Percentiles rank a stretch among this genome's conserved stretches.
These are phyloP conservation scores for Glomus cerebriforme DNA, from an alignment of 192 early-diverging fungal species.

Conservation along the genomic window DNA sequence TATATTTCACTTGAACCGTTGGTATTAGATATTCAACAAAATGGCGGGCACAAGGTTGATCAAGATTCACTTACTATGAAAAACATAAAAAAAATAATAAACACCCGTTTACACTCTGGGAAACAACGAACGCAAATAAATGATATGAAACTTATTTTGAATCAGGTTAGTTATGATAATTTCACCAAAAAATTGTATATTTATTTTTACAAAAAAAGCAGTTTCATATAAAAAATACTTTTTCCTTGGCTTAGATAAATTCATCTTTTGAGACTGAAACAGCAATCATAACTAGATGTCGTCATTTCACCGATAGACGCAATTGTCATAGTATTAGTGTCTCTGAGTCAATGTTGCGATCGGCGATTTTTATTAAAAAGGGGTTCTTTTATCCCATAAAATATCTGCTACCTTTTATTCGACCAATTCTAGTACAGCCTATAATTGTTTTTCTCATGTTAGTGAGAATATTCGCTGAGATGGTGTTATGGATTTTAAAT, in stretches of 20 bases:
- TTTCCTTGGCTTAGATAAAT: conserved; percentile 57
- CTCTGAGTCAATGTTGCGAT: conserved; percentile 42
- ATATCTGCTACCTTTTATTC: conserved; percentile 40
- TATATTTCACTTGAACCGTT: conserved; percentile 70
- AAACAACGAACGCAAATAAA: conserved; percentile 34
- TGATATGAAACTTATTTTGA: conserved; percentile 50
- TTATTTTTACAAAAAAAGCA: too few species aligned
- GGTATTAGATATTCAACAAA: conserved; percentile 62
- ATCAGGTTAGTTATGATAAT: conserved; percentile 47
- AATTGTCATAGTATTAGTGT: conserved; percentile 41
- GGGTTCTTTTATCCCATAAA: conserved; percentile 33
- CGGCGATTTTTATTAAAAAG: conserved; percentile 41
- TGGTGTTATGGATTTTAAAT: conserved; percentile 62
- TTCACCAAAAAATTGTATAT: not conserved
- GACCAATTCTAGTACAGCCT: conserved; percentile 42
- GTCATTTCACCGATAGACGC: conserved; percentile 35
- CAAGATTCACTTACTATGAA: conserved; percentile 41
- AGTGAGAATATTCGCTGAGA: conserved; percentile 53
- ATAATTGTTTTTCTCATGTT: conserved; percentile 48
- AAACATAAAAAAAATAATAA: conserved; percentile 44
- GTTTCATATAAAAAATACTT: not conserved
- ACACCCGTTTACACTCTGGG: conserved; percentile 30
- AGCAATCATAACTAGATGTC: conserved; percentile 43
- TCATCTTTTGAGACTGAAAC: conserved; percentile 59
- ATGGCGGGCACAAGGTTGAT: conserved; percentile 37